phyloP scores from a whole-genome alignment of 148 eudicot species.

The Limonium bicolor region DNA sequence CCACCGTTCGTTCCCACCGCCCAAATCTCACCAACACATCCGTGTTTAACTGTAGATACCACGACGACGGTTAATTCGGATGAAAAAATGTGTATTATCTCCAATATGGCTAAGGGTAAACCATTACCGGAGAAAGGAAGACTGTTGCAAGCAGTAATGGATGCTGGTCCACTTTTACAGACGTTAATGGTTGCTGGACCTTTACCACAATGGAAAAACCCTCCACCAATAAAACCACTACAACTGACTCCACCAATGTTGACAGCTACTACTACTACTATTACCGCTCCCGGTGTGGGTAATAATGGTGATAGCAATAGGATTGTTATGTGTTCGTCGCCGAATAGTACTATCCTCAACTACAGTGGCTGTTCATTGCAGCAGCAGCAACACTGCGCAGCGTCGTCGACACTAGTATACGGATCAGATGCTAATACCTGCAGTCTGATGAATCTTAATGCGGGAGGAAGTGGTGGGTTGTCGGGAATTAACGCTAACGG shows the following conservation, averaged over 20 bases:
- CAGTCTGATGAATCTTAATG: too few species aligned
- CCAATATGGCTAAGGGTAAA: constrained; percentile 28
- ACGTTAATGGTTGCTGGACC: constrained; percentile 39
- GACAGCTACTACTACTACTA: too few species aligned
- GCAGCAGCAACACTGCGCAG: too few species aligned
- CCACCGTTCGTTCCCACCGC: background rate
- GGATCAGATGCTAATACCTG: too few species aligned
- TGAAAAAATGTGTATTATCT: constrained; percentile 16
- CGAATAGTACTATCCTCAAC: too few species aligned
- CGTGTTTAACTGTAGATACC: background rate
- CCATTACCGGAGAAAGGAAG: constrained; percentile 43
- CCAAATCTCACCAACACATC: background rate
- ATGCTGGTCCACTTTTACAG: constrained; percentile 44
- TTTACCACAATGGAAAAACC: constrained; percentile 54
- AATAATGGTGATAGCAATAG: too few species aligned
- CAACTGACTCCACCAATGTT: constrained; percentile 34
- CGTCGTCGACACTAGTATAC: too few species aligned
- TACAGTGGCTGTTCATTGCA: too few species aligned
- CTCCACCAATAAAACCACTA: constrained; percentile 23
- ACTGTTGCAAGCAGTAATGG: constrained; percentile 33
- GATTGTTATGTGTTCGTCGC: too few species aligned
- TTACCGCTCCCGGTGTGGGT: too few species aligned
- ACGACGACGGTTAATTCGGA: constrained; percentile 9
- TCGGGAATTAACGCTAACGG: too few species aligned
- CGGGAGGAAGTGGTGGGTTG: too few species aligned